Conservation (phyloP, 2,329 filamentous ascomycete species). For the Verticillium alfalfae region DNA sequence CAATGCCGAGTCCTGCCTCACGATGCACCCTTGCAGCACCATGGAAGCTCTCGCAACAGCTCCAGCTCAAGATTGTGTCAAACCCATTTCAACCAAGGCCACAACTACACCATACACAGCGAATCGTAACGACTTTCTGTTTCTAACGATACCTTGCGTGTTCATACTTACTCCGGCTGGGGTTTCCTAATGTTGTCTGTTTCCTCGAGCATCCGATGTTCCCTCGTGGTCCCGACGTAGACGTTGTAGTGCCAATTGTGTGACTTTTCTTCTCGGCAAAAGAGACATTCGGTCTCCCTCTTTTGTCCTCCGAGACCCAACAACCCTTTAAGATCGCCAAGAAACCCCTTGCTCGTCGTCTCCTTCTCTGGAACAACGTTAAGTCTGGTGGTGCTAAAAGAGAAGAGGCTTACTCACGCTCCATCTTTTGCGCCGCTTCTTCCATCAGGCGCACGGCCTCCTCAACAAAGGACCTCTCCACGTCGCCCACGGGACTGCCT, state of each 20-base stretch:
- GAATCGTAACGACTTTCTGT: too few species aligned
- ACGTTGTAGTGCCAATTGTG: not conserved
- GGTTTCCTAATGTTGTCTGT: not conserved
- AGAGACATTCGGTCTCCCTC: not conserved
- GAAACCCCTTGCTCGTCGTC: not conserved
- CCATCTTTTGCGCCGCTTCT: not conserved
- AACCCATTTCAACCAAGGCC: too few species aligned
- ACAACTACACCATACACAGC: too few species aligned
- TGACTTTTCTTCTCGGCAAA: not conserved
- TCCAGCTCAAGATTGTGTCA: too few species aligned
- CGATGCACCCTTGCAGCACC: too few species aligned
- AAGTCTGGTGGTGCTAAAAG: not conserved
- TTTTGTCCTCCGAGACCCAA: not conserved
- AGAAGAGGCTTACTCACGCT: not conserved
- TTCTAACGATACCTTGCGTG: not conserved
- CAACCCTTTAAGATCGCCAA: not conserved
- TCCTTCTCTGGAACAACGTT: not conserved
- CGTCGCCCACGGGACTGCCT: not conserved
- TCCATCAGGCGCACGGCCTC: not conserved
- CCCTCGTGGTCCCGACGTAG: not conserved
- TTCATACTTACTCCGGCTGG: not conserved
- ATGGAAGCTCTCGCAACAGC: too few species aligned
- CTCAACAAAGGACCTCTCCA: not conserved
- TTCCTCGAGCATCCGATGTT: not conserved
- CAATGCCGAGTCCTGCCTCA: too few species aligned